Evolutionary conservation across 169 alveolate species (phyloP).

Genomic region (Neospora caninum): DNA sequence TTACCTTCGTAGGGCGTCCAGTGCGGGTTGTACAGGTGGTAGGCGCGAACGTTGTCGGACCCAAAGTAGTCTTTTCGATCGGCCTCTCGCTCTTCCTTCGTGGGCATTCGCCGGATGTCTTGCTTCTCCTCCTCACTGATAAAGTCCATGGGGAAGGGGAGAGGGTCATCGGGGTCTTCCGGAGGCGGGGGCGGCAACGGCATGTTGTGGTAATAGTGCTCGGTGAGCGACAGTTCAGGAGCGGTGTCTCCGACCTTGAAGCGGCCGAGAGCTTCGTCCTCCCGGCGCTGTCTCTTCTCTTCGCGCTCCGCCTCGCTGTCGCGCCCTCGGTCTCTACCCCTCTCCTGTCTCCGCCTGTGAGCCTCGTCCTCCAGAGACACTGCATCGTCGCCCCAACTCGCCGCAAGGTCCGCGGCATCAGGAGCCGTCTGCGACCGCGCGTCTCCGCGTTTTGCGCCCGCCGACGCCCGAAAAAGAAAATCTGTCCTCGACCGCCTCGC

Average conservation of each 20-base stretch:
- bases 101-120: slow-evolving; percentile 6
- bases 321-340: not conserved
- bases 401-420: not conserved
- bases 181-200: not conserved
- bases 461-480: not conserved
- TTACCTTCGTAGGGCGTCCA: slow-evolving; percentile 43
- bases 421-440: not conserved
- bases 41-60: slow-evolving; percentile 3
- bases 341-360: not conserved
- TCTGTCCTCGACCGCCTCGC: not conserved
- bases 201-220: not conserved
- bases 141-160: slow-evolving; percentile 21
- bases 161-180: not conserved
- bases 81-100: not conserved
- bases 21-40: slow-evolving; percentile 49
- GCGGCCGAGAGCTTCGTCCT: not conserved
- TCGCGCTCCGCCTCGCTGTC: not conserved
- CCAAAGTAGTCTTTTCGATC: slow-evolving; percentile 34
- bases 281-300: not conserved
- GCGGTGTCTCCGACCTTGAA: not conserved
- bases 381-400: not conserved
- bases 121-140: slow-evolving; percentile 12
- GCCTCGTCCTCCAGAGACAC: not conserved
- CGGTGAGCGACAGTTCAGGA: not conserved
- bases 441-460: not conserved